Evolutionary conservation across 805 yeast species (phyloP).

Genomic region (Sungouiozyma intestinalis): DNA sequence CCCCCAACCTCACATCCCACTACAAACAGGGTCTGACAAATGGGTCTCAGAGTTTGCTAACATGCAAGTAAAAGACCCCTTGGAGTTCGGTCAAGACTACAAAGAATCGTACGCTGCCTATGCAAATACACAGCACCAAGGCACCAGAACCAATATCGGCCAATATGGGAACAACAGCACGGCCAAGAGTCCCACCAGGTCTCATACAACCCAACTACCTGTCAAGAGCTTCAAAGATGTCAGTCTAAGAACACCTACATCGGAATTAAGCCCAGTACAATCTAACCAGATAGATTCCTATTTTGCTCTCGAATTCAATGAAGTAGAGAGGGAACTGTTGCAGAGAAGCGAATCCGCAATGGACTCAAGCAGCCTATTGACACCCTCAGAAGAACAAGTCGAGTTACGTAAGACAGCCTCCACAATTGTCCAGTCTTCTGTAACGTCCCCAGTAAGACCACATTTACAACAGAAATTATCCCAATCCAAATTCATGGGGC

Average conservation of each 20-base stretch:
- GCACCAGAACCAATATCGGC: conserved; percentile 1
- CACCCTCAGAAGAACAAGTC: conserved; percentile 11
- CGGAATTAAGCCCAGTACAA: background rate
- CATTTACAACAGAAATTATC: conserved; percentile 8
- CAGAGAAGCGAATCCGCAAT: background rate
- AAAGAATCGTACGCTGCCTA: conserved; percentile 19
- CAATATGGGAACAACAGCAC: background rate
- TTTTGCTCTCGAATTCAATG: conserved; percentile 17
- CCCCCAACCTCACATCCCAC: background rate
- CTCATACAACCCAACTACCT: background rate
- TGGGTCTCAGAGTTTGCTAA: conserved; percentile 21
- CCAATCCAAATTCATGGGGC: conserved; percentile 21
- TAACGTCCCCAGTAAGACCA: conserved; percentile 9
- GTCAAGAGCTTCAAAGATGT: background rate
- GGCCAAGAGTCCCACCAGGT: background rate
- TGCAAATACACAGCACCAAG: conserved; percentile 4
- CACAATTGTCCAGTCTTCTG: conserved; percentile 14
- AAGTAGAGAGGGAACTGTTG: conserved; percentile 16
- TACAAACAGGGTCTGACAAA: background rate
- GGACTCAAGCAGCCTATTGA: background rate
- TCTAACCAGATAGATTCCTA: conserved; percentile 3
- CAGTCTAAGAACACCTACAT: background rate
- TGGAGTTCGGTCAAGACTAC: conserved; percentile 23
- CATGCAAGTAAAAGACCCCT: conserved; percentile 21
- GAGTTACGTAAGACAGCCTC: conserved; percentile 21